phyloP scores from a whole-genome alignment of 2,329 filamentous ascomycete species.

The Colletotrichum caudatum region DNA sequence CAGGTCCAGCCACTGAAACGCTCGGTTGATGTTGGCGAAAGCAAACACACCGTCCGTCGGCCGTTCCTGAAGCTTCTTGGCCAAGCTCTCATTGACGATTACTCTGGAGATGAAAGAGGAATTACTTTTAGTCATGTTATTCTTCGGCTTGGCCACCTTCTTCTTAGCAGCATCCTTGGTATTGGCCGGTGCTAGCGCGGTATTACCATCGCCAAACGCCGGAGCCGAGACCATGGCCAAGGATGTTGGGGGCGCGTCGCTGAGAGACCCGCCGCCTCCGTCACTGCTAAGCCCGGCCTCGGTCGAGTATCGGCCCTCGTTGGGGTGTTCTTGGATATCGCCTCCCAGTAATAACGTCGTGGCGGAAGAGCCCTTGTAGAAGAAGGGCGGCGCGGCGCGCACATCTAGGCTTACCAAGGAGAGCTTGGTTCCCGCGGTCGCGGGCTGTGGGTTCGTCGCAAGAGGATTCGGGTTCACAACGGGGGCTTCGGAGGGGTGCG shows the following conservation, averaged over 20 bases:
- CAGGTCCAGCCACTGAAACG: conserved; percentile 95
- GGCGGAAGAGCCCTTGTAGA: conserved; percentile 67
- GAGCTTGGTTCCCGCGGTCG: conserved; percentile 85
- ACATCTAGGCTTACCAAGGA: conserved; percentile 80
- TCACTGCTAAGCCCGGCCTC: conserved; percentile 71
- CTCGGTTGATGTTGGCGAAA: conserved; percentile 95
- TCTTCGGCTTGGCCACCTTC: conserved; percentile 84
- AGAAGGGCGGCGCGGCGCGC: conserved; percentile 64
- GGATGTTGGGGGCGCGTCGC: conserved; percentile 59
- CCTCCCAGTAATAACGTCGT: conserved; percentile 60
- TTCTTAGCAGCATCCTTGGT: conserved; percentile 82
- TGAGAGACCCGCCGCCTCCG: conserved; percentile 66
- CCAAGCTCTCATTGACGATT: conserved; percentile 85
- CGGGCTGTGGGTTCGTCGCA: conserved; percentile 85
- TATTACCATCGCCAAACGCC: conserved; percentile 88
- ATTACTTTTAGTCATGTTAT: conserved; percentile 98
- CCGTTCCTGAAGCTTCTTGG: conserved; percentile 84
- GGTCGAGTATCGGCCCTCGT: conserved; percentile 69
- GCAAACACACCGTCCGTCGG: conserved; percentile 84
- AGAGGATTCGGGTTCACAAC: conserved; percentile 90
- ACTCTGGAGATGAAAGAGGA: conserved; percentile 98
- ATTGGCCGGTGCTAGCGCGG: conserved; percentile 72
- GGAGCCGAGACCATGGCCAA: conserved; percentile 64
- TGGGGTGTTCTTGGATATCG: conserved; percentile 72
- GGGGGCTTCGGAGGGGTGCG: conserved; percentile 93